Evolutionary conservation across 257 asterid genomes (phyloP).

Genomic region (Henckelia pumila): DNA sequence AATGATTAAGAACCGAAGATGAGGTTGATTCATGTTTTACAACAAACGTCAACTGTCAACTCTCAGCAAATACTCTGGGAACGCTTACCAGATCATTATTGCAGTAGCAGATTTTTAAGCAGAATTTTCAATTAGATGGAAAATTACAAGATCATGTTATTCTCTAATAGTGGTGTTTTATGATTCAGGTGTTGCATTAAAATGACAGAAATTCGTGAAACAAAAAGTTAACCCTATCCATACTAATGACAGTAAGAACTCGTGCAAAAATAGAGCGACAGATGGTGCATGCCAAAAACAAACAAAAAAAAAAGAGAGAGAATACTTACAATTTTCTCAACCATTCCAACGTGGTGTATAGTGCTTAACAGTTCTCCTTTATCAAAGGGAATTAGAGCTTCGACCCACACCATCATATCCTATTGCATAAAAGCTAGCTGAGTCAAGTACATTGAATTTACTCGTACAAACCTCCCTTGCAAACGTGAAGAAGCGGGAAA

Average conservation of each 20-base stretch:
- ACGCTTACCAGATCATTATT: neutral
- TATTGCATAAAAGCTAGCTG: slow-evolving; percentile 26
- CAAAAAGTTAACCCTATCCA: neutral
- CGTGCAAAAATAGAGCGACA: neutral
- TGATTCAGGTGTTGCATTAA: neutral
- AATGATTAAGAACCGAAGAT: slow-evolving; percentile 1
- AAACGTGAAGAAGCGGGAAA: slow-evolving; percentile 5
- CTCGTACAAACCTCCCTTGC: neutral
- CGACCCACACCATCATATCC: slow-evolving; percentile 98
- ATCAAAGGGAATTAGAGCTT: slow-evolving; percentile 92
- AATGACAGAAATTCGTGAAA: neutral
- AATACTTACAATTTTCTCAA: slow-evolving; percentile 70
- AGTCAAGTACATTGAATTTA: slow-evolving; percentile 11
- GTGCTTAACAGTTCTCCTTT: slow-evolving; percentile 90
- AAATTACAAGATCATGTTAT: neutral
- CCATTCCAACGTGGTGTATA: slow-evolving; percentile 91
- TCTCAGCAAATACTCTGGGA: neutral
- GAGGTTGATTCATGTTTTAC: neutral
- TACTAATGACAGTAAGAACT: neutral
- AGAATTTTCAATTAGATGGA: neutral
- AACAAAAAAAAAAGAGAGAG: neutral
- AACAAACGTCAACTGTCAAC: neutral
- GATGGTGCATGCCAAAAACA: neutral
- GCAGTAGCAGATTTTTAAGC: neutral
- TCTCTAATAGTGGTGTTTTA: neutral